These are phyloP conservation scores for Cyclotella choctawhatcheeana DNA, from an alignment of 108 stramenopile genomes.

Conservation along the genomic window DNA sequence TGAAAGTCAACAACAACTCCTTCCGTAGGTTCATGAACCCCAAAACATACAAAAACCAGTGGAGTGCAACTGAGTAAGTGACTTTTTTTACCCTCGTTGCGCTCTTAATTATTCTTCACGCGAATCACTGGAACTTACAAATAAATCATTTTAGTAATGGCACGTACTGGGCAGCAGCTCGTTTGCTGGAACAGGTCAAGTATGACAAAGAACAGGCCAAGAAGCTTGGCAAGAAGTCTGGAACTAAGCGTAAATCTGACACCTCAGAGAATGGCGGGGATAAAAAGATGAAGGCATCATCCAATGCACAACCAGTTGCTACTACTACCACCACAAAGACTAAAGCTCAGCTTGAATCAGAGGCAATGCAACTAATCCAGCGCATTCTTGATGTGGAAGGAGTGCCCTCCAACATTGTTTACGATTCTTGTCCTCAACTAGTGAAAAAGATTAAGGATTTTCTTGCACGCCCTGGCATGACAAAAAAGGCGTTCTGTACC, in stretches of 20 bases:
- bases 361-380: conserved; percentile 19
- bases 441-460: conserved; percentile 46
- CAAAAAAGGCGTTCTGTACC: conserved; percentile 18
- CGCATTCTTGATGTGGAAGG: conserved; percentile 33
- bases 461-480: conserved; percentile 35
- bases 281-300: neutral
- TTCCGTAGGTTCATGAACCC: conserved; percentile 53
- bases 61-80: conserved; percentile 38
- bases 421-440: conserved; percentile 47
- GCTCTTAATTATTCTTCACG: neutral
- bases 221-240: conserved; percentile 21
- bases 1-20: conserved; percentile 44
- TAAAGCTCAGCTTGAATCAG: conserved; percentile 1
- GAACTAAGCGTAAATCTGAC: conserved; percentile 33
- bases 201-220: conserved; percentile 23
- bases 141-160: conserved; percentile 4
- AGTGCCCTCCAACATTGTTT: conserved; percentile 24
- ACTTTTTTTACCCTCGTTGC: neutral
- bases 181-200: conserved; percentile 30
- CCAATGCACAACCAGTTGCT: neutral
- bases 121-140: neutral
- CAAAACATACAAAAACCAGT: conserved; percentile 47
- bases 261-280: neutral
- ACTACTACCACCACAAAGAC: conserved; percentile 2
- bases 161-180: conserved; percentile 49